Conservation (phyloP, 352 stramenopile species). For the Phytophthora cryptogea region DNA sequence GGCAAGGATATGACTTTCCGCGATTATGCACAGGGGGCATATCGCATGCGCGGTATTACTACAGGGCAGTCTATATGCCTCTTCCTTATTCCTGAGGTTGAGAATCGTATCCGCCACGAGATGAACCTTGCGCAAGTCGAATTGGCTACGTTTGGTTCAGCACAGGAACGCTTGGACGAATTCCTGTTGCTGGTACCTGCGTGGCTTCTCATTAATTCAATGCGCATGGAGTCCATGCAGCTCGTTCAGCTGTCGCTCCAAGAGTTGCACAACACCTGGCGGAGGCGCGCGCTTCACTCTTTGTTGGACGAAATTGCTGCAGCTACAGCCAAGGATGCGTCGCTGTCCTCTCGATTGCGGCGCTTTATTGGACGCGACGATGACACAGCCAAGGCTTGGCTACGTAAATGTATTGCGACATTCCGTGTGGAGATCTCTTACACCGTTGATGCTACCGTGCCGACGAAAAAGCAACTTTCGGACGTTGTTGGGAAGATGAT, state of each 20-base stretch:
- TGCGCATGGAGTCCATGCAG: constrained; percentile 99
- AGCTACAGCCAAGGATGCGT: constrained; percentile 23
- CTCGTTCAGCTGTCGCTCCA: constrained; percentile 97
- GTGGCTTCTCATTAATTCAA: constrained; percentile 99
- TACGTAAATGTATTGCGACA: constrained; percentile 69
- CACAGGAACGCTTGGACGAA: constrained; percentile 48
- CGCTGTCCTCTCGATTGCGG: constrained; percentile 52
- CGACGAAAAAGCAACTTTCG: constrained; percentile 68
- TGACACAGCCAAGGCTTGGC: constrained; percentile 45
- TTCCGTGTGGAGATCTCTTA: constrained; percentile 88
- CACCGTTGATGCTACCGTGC: constrained; percentile 60
- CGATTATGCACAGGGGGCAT: constrained; percentile 92
- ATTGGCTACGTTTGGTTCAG: constrained; percentile 20
- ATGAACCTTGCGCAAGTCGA: constrained; percentile 51
- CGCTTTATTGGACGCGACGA: constrained; percentile 64
- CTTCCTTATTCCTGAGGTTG: constrained; percentile 93
- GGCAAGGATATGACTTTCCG: constrained; percentile 98
- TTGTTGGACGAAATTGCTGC: constrained; percentile 81
- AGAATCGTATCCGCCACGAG: constrained; percentile 87
- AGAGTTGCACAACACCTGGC: constrained; percentile 98
- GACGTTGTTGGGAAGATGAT: constrained; percentile 74
- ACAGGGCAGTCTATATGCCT: constrained; percentile 93
- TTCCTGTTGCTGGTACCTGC: constrained; percentile 84
- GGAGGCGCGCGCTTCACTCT: constrained; percentile 93
- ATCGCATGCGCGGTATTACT: constrained; percentile 91